These are phyloP conservation scores for Plantago coronopus DNA, from an alignment of 305 asterid species.

Conservation along the genomic window DNA sequence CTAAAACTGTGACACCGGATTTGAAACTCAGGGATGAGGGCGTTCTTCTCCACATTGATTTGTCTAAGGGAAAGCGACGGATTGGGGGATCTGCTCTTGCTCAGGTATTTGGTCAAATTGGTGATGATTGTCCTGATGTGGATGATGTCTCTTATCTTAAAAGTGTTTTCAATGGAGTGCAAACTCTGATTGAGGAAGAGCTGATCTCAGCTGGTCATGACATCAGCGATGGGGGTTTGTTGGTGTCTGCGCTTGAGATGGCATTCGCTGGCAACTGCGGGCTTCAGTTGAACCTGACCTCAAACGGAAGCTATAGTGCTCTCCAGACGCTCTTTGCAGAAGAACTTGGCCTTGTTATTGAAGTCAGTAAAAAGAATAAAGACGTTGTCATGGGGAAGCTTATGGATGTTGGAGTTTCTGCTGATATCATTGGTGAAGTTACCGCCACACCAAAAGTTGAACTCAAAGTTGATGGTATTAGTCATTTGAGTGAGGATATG, in stretches of 20 bases:
- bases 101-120: constrained; percentile 80
- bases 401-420: constrained; percentile 37
- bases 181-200: constrained; percentile 58
- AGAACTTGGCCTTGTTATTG: constrained; percentile 80
- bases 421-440: constrained; percentile 62
- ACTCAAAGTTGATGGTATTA: constrained; percentile 49
- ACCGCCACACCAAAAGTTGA: constrained; percentile 43
- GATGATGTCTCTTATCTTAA: constrained; percentile 74
- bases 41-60: constrained; percentile 70
- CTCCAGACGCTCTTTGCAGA: constrained; percentile 71
- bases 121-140: constrained; percentile 79
- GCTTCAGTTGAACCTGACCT: too few species aligned
- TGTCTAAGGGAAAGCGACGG: constrained; percentile 78
- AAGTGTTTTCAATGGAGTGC: constrained; percentile 69
- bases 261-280: constrained; percentile 91
- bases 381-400: constrained; percentile 46
- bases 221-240: constrained; percentile 87
- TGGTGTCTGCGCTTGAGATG: constrained; percentile 79
- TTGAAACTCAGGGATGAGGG: constrained; percentile 81
- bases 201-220: constrained; percentile 91
- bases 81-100: constrained; percentile 91
- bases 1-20: constrained; percentile 90
- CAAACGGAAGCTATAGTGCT: constrained; percentile 33
- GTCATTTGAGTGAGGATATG: constrained; percentile 49
- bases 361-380: constrained; percentile 49